phyloP scores from a whole-genome alignment of 306 rosid species.

The Comarum palustre region DNA sequence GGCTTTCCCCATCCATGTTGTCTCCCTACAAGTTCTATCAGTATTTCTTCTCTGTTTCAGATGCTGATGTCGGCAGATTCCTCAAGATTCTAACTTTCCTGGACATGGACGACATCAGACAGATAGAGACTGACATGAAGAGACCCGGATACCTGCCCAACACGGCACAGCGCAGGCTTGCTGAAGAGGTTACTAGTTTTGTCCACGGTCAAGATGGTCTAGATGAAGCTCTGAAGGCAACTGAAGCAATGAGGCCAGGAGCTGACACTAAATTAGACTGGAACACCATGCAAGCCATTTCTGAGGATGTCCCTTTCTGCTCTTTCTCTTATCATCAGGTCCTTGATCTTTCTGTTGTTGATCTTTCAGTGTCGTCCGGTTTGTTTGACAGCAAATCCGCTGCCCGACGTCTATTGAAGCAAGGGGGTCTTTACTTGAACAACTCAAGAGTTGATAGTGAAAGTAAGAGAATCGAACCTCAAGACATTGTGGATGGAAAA shows the following conservation, averaged over 20 bases:
- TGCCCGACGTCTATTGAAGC: slow-evolving; percentile 81
- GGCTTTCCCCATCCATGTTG: slow-evolving; percentile 59
- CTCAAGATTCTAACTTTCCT: slow-evolving; percentile 69
- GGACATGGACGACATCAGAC: slow-evolving; percentile 60
- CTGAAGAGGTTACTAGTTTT: slow-evolving; percentile 80
- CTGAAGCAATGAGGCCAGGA: slow-evolving; percentile 87
- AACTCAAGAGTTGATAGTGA: slow-evolving; percentile 72
- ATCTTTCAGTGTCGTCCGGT: slow-evolving; percentile 83
- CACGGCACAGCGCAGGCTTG: slow-evolving; percentile 70
- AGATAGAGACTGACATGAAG: slow-evolving; percentile 60
- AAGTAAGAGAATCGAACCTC: slow-evolving; percentile 53
- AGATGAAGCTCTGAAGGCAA: slow-evolving; percentile 74
- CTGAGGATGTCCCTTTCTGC: slow-evolving; percentile 83
- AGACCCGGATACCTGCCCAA: slow-evolving; percentile 63
- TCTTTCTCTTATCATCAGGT: slow-evolving; percentile 65
- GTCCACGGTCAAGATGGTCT: slow-evolving; percentile 90
- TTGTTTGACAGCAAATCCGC: slow-evolving; percentile 85
- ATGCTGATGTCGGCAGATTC: slow-evolving; percentile 77
- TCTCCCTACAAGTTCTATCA: slow-evolving; percentile 91
- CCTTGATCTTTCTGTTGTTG: slow-evolving; percentile 56
- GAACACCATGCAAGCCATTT: slow-evolving; percentile 77
- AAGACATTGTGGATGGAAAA: slow-evolving; percentile 82
- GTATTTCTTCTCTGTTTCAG: slow-evolving; percentile 80
- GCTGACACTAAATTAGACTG: slow-evolving; percentile 84
- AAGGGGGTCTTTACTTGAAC: slow-evolving; percentile 93